Conservation (phyloP, 495 filamentous ascomycete genomes). For the Apodospora peruviana region DNA sequence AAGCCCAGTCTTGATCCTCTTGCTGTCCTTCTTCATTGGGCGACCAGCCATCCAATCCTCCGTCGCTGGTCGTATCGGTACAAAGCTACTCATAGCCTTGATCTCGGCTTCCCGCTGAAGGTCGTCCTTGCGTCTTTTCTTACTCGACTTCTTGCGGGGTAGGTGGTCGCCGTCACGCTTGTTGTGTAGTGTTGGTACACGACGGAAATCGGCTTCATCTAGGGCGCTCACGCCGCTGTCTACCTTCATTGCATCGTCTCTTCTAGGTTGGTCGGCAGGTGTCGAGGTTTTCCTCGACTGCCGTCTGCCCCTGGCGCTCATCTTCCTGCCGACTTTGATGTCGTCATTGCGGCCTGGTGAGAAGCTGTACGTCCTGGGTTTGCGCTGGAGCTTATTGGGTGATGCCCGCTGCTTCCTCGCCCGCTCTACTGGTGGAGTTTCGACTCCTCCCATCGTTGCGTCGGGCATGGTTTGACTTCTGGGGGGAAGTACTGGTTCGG, state of each 20-base stretch:
- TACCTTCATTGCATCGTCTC: too few relatives aligned
- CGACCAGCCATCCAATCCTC: slow-evolving; percentile 43
- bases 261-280: too few relatives aligned
- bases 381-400: slow-evolving; percentile 44
- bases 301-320: slow-evolving; percentile 24
- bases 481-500: slow-evolving; percentile 20
- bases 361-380: slow-evolving; percentile 46
- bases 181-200: slow-evolving; percentile 64
- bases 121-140: slow-evolving; percentile 64
- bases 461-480: slow-evolving; percentile 36
- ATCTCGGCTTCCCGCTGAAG: slow-evolving; percentile 79
- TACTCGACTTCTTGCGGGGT: slow-evolving; percentile 67
- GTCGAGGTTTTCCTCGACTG: slow-evolving; percentile 2
- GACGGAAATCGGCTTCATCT: slow-evolving; percentile 40
- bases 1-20: slow-evolving; percentile 50
- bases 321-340: slow-evolving; percentile 30
- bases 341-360: slow-evolving; percentile 46
- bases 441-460: slow-evolving; percentile 5
- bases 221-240: slow-evolving; percentile 2
- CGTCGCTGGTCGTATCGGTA: slow-evolving; percentile 55
- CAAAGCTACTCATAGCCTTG: slow-evolving; percentile 69
- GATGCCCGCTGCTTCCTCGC: slow-evolving; percentile 31
- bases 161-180: slow-evolving; percentile 51
- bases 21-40: slow-evolving; percentile 58
- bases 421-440: slow-evolving; percentile 16